Evolutionary conservation across 208 protist species (phyloP), one percentile per base, ranked within the genome.

Genomic region (Wallacemonas sp.): DNA sequence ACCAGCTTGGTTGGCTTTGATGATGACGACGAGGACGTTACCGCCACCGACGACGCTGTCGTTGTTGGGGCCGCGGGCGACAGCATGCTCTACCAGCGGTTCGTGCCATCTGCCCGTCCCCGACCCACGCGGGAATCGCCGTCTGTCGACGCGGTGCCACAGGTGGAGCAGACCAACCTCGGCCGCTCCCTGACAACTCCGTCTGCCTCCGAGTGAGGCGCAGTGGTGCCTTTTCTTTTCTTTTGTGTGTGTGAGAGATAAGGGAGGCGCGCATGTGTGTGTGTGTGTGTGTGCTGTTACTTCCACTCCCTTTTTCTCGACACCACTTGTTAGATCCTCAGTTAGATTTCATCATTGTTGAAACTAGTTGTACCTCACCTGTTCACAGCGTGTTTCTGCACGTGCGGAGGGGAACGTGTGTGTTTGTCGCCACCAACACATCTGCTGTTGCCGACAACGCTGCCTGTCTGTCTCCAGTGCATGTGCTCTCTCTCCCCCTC

Each of bases 131-230:
- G 29, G 15, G 5, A 29, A 13, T 32, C 39, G 0, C 39, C 34
- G 22, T 62, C 55, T n/a, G 55, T 48, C 37, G 55, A 48, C 21
- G 37, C 34, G 5, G 55, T 46, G 24, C 55, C 55, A 4, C 50
- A 39, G 3, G 50, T 57, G 32, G 50, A 57, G 15, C 50, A 57
- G n/a, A 71, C 55, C 1, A 39, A 29, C 45, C 46, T 71, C 15
- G 63, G 66, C 12, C 60, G 37, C 8, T 79, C 68, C 2, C 53
- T 79, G 24, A 83, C 77, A 15, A 83, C 77, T 37, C 77, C 77
- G 17, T 79, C 77, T 15, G 70, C 52, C 3, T 71, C 66, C 27
- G 63, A 76, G 52, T 75, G n/a, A n/a, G n/a, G n/a, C n/a, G n/a
- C n/a, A 54, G 17, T 32, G 46, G 33, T 10, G 3, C 22, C 24